These are phyloP conservation scores for Chlorella sp. DNA, from an alignment of 139 green algal genomes.

Conservation along the genomic window DNA sequence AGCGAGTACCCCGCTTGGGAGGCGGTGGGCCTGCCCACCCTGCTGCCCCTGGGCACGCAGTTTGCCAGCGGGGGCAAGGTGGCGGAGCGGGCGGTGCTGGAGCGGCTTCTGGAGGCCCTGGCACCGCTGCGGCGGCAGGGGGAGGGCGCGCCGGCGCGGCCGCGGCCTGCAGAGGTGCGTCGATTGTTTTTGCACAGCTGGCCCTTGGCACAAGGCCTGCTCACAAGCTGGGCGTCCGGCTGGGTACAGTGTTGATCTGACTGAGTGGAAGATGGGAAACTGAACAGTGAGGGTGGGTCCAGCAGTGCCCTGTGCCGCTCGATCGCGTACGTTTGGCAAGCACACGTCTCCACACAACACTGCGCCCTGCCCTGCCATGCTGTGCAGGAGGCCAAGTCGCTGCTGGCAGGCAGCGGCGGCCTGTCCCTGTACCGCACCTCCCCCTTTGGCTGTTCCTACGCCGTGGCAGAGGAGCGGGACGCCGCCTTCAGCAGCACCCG, in stretches of 20 bases:
- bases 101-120: slow-evolving; percentile 30
- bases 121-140: not conserved
- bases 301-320: too few species aligned
- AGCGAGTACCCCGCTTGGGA: not conserved
- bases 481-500: not conserved
- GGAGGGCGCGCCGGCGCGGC: not conserved
- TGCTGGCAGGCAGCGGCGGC: not conserved
- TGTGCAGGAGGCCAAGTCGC: not conserved
- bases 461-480: not conserved
- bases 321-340: too few species aligned
- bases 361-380: too few species aligned
- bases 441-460: not conserved
- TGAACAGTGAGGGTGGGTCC: too few species aligned
- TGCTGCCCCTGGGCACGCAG: slow-evolving; percentile 36
- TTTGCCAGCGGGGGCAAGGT: slow-evolving; percentile 30
- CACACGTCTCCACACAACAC: too few species aligned
- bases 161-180: not conserved
- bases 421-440: slow-evolving; percentile 2
- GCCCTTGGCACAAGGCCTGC: too few species aligned
- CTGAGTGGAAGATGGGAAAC: too few species aligned
- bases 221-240: too few species aligned
- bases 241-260: too few species aligned
- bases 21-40: slow-evolving; percentile 24
- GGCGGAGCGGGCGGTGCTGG: slow-evolving; percentile 34
- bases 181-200: too few species aligned